phyloP scores from a whole-genome alignment of 1,284 basidiomycete genomes.

The Omphalotus olearius region DNA sequence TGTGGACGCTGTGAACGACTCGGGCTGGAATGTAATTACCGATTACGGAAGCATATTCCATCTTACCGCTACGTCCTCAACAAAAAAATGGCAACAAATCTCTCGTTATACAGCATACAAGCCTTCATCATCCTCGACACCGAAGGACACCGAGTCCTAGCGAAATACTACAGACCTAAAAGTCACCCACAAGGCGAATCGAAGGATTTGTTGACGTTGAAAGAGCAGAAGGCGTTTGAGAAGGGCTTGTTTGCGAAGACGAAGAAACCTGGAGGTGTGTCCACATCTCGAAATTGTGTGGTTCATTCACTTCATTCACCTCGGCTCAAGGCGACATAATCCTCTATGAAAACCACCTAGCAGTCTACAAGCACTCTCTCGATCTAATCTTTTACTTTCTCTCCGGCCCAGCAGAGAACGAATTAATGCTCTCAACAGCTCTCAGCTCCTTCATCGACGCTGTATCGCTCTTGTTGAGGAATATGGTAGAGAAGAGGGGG shows the following conservation, averaged over 20 bases:
- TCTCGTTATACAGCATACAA: constrained; percentile 82
- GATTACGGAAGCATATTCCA: not conserved
- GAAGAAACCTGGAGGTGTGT: constrained; percentile 79
- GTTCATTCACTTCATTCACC: not conserved
- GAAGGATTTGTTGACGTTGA: constrained; percentile 69
- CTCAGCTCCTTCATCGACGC: constrained; percentile 87
- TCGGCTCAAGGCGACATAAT: constrained; percentile 81
- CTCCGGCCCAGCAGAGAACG: constrained; percentile 87
- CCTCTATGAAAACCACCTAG: constrained; percentile 87
- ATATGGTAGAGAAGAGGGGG: constrained; percentile 93
- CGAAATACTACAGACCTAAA: constrained; percentile 91
- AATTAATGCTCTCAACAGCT: constrained; percentile 90
- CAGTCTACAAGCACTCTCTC: constrained; percentile 90
- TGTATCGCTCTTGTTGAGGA: constrained; percentile 79
- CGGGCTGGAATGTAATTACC: no score
- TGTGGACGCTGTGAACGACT: not conserved
- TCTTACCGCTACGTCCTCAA: no score
- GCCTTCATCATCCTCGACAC: constrained; percentile 92
- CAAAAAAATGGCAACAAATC: constrained; percentile 47
- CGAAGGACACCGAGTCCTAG: constrained; percentile 91
- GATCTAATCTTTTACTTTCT: constrained; percentile 97
- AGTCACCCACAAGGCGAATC: constrained; percentile 56
- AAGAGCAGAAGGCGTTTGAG: constrained; percentile 95
- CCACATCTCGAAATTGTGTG: not conserved
- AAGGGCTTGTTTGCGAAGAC: constrained; percentile 96